Conservation (phyloP, 176 grass and related monocot genomes). For the Chrysopogon serrulatus region DNA sequence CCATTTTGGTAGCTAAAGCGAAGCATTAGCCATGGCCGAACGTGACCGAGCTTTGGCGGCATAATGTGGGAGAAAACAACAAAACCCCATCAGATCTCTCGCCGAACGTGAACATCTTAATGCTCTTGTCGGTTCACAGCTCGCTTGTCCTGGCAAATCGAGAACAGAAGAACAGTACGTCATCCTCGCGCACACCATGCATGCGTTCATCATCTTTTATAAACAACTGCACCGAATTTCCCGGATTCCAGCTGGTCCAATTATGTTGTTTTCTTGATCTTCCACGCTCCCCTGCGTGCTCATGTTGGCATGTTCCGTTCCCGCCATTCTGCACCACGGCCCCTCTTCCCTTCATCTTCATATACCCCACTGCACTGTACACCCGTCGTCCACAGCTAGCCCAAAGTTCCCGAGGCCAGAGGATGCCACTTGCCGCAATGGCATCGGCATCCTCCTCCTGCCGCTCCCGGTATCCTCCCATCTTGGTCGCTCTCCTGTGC, state of each 20-base stretch:
- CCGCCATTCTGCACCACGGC: not conserved
- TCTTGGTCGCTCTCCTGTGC: slow-evolving; percentile 17
- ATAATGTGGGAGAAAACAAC: not conserved
- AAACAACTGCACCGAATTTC: not conserved
- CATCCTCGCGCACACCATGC: not conserved
- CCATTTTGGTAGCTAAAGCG: no score
- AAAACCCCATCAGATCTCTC: not conserved
- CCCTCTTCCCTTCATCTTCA: not conserved
- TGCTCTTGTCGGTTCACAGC: not conserved
- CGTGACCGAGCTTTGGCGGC: not conserved
- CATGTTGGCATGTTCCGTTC: no score
- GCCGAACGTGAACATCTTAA: not conserved
- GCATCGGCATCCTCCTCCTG: slow-evolving; percentile 45
- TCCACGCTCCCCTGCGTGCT: not conserved
- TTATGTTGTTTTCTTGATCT: not conserved
- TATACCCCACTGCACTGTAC: not conserved
- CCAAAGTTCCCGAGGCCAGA: not conserved
- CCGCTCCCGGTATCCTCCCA: not conserved
- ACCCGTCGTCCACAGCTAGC: not conserved
- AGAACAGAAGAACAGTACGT: not conserved
- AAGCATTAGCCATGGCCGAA: not conserved
- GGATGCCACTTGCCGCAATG: slow-evolving; percentile 31
- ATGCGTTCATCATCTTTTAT: not conserved
- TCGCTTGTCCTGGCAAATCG: not conserved
- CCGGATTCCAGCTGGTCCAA: not conserved